Evolutionary conservation across 139 green algal species (phyloP).

Genomic region (Tetratostichococcus sp.): DNA sequence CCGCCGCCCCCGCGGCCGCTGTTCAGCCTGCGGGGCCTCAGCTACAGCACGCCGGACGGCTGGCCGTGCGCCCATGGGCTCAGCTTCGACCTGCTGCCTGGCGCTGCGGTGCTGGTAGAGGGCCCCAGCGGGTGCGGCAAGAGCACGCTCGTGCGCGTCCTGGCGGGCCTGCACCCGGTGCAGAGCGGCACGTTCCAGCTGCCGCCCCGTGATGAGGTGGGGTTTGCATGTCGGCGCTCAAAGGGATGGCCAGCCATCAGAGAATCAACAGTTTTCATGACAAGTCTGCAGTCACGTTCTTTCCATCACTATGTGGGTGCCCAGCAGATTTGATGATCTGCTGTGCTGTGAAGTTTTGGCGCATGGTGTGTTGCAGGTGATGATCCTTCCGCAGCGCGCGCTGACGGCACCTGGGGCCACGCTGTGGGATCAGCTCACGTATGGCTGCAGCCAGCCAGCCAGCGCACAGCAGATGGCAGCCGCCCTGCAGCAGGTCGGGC

Average conservation of each 20-base stretch:
- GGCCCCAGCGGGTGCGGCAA: slow-evolving; percentile 50
- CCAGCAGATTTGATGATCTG: too few relatives aligned
- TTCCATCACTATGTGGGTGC: too few relatives aligned
- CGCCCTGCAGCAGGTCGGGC: slow-evolving; percentile 28
- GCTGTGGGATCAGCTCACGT: slow-evolving; percentile 51
- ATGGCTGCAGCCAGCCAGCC: slow-evolving; percentile 18
- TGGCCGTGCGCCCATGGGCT: slow-evolving; percentile 8
- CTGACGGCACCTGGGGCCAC: slow-evolving; percentile 43
- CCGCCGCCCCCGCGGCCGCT: not conserved
- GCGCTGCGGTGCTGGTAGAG: slow-evolving; percentile 23
- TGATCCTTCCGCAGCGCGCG: slow-evolving; percentile 46
- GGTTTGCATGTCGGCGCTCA: too few relatives aligned
- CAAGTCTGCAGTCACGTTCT: too few relatives aligned
- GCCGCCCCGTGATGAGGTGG: not conserved
- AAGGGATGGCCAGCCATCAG: too few relatives aligned
- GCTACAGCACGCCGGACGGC: slow-evolving; percentile 7
- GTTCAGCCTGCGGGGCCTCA: slow-evolving; percentile 12
- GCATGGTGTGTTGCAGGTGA: not conserved
- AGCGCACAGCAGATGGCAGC: not conserved
- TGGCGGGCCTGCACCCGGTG: slow-evolving; percentile 22
- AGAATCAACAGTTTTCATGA: not conserved
- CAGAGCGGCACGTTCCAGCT: not conserved
- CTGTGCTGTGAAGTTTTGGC: not conserved
- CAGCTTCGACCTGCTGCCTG: slow-evolving; percentile 7
- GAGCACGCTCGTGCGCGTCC: slow-evolving; percentile 32